Conservation (phyloP, 306 rosid species). For the Quercus ilex region DNA sequence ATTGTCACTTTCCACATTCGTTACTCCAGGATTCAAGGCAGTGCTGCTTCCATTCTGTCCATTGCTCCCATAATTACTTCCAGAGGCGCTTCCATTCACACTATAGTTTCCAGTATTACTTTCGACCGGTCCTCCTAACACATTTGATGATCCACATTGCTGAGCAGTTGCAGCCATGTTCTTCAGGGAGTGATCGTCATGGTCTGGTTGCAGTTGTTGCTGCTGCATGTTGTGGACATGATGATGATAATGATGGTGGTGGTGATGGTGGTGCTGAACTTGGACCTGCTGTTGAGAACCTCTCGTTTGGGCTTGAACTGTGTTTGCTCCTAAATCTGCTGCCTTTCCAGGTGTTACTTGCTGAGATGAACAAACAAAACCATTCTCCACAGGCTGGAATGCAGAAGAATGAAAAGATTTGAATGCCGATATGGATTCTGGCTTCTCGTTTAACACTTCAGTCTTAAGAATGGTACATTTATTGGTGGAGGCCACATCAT, state of each 20-base stretch:
- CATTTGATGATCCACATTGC: slow-evolving; percentile 43
- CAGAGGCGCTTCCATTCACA: slow-evolving; percentile 37
- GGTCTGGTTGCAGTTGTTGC: slow-evolving; percentile 26
- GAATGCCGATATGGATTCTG: slow-evolving; percentile 30
- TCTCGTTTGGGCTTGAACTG: slow-evolving; percentile 25
- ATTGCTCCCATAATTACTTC: slow-evolving; percentile 46
- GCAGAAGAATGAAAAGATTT: slow-evolving; percentile 39
- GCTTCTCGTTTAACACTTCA: slow-evolving; percentile 35
- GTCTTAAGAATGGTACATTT: slow-evolving; percentile 33
- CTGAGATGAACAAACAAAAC: slow-evolving; percentile 29
- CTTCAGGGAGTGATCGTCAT: slow-evolving; percentile 27
- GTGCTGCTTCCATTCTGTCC: slow-evolving; percentile 40
- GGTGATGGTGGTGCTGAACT: slow-evolving; percentile 36
- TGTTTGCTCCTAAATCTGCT: slow-evolving; percentile 26
- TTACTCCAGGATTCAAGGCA: slow-evolving; percentile 30
- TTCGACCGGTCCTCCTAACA: slow-evolving; percentile 33
- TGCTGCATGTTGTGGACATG: slow-evolving; percentile 25
- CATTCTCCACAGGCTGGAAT: slow-evolving; percentile 33
- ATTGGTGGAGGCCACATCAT: slow-evolving; percentile 31
- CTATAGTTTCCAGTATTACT: slow-evolving; percentile 34
- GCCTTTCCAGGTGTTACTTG: slow-evolving; percentile 16
- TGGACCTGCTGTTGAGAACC: slow-evolving; percentile 42
- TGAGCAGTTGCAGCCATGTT: slow-evolving; percentile 27
- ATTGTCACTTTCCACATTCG: slow-evolving; percentile 31
- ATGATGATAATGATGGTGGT: slow-evolving; percentile 45